phyloP scores from a whole-genome alignment of 192 early-diverging fungal species.

The Umbelopsis ramanniana region DNA sequence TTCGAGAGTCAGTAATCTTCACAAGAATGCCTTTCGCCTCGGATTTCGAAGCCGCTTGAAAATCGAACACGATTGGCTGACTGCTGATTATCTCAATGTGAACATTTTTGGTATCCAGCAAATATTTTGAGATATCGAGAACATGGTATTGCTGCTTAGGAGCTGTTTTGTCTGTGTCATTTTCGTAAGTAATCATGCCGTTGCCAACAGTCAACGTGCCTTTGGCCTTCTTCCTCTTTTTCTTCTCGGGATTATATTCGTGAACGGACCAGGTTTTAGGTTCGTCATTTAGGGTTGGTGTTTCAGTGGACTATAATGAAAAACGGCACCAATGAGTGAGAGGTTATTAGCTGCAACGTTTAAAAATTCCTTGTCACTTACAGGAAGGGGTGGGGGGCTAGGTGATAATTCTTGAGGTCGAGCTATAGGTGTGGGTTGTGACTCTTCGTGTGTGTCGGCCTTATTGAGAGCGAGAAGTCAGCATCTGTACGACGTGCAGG shows the following conservation, averaged over 20 bases:
- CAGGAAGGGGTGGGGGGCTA: neutral
- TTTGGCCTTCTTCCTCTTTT: slow-evolving; percentile 74
- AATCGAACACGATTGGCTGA: slow-evolving; percentile 60
- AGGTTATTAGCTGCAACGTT: slow-evolving; percentile 11
- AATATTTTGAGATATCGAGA: slow-evolving; percentile 61
- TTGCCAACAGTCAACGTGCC: slow-evolving; percentile 72
- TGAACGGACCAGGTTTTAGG: slow-evolving; percentile 57
- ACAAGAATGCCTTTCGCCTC: slow-evolving; percentile 71
- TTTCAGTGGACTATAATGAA: neutral
- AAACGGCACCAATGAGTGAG: neutral
- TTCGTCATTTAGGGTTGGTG: slow-evolving; percentile 34
- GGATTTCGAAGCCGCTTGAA: slow-evolving; percentile 62
- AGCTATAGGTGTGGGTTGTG: neutral
- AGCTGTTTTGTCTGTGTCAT: slow-evolving; percentile 61
- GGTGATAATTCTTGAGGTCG: neutral
- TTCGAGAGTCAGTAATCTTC: slow-evolving; percentile 64
- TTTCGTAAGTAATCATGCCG: slow-evolving; percentile 61
- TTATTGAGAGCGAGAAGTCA: neutral
- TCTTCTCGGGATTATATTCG: slow-evolving; percentile 64
- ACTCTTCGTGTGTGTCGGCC: neutral
- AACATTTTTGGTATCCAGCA: slow-evolving; percentile 67
- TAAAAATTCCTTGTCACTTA: neutral
- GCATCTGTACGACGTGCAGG: neutral
- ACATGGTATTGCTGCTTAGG: slow-evolving; percentile 65
- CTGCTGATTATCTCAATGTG: slow-evolving; percentile 64